Conservation (phyloP, 2,329 filamentous ascomycete species). For the Ceratocystis ficicola region DNA sequence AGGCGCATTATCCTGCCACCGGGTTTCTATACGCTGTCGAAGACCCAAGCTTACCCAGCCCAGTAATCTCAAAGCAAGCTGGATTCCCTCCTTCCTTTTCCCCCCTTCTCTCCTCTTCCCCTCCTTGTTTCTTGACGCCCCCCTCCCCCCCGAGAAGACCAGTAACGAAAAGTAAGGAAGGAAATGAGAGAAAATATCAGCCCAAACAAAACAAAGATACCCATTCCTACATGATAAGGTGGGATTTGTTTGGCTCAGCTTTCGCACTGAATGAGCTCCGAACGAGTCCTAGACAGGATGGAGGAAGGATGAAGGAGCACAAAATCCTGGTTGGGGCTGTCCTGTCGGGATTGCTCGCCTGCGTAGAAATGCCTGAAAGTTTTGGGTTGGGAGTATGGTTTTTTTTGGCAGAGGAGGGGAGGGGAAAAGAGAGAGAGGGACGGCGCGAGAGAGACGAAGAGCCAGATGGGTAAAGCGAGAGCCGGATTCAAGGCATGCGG, state of each 20-base stretch:
- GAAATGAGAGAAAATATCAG: slow-evolving; percentile 1
- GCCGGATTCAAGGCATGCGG: too few relatives aligned
- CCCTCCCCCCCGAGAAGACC: background rate
- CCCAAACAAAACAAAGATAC: background rate
- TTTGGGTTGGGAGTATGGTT: background rate
- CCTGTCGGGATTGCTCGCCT: slow-evolving; percentile 1
- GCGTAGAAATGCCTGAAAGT: background rate
- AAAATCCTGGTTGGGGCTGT: slow-evolving; percentile 2
- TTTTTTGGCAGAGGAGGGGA: background rate
- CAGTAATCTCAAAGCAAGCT: background rate
- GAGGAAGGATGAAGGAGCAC: background rate
- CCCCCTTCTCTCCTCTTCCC: background rate
- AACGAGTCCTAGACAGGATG: background rate
- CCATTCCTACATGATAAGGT: slow-evolving; percentile 8
- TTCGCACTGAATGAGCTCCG: too few relatives aligned
- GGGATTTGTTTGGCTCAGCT: slow-evolving; percentile 9
- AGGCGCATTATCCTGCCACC: background rate
- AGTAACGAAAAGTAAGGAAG: background rate
- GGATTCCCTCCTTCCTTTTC: background rate
- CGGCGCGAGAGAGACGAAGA: background rate
- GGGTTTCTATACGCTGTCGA: background rate
- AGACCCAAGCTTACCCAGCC: background rate
- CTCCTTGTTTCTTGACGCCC: too few relatives aligned
- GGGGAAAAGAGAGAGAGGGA: background rate
- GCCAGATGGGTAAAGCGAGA: background rate